A percentile compares a stretch with the other conserved stretches of the same genome.
Conservation (phyloP, 1,284 basidiomycete genomes). For the Ceratorhiza oryzae-sativae region DNA sequence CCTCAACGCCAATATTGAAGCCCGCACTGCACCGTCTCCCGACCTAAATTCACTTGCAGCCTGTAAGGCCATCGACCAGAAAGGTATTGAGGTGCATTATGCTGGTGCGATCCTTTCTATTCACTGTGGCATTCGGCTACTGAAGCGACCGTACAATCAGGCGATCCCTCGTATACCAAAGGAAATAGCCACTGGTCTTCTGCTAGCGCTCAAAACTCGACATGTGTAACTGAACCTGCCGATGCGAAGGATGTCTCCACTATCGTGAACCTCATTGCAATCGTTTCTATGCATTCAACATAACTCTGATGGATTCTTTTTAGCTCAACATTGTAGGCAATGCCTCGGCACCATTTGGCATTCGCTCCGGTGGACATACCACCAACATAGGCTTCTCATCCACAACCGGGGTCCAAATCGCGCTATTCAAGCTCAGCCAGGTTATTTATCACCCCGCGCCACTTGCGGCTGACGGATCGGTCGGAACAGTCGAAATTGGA, state of each 20-base stretch:
- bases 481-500: constrained; percentile 57
- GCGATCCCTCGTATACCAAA: constrained; percentile 15
- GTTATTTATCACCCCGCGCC: constrained; percentile 53
- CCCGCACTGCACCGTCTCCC: not conserved
- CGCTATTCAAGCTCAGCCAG: constrained; percentile 60
- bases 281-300: no score
- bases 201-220: constrained; percentile 11
- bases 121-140: no score
- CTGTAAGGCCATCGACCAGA: not conserved
- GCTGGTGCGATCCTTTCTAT: not conserved
- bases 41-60: not conserved
- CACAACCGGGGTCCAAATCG: constrained; percentile 63
- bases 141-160: not conserved
- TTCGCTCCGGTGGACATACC: constrained; percentile 56
- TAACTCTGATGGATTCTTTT: not conserved
- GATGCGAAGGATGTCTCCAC: constrained; percentile 5
- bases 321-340: constrained; percentile 8
- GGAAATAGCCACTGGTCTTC: constrained; percentile 34
- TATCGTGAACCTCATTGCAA: not conserved
- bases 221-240: constrained; percentile 23
- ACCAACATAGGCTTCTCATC: constrained; percentile 61
- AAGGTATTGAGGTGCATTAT: not conserved
- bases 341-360: constrained; percentile 2
- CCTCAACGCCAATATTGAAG: not conserved
- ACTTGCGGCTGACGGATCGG: constrained; percentile 14